Percentiles rank a stretch among this genome's conserved stretches.
Conservation (phyloP, 1,284 basidiomycete genomes). For the Puccinia novopanici region DNA sequence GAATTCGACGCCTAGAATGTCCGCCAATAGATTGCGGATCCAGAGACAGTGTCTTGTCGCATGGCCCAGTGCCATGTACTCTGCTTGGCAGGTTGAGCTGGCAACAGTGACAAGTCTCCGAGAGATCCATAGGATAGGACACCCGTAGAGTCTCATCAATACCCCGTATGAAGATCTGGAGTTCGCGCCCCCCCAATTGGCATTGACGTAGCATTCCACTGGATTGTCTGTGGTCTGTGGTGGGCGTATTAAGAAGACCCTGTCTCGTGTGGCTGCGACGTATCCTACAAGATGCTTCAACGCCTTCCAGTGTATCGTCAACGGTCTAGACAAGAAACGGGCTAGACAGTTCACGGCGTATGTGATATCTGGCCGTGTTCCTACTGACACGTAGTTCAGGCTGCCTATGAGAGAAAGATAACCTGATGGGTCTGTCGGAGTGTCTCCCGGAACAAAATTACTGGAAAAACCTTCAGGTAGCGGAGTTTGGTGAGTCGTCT, state of each 20-base stretch:
- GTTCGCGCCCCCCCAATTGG: background rate
- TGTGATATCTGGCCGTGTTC: background rate
- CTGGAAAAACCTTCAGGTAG: background rate
- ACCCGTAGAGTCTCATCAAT: background rate
- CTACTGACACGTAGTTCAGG: background rate
- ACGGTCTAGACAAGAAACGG: background rate
- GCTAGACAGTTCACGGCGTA: background rate
- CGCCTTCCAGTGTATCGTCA: background rate
- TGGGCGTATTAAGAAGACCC: background rate
- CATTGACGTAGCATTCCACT: background rate
- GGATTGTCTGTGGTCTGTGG: background rate
- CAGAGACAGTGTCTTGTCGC: background rate
- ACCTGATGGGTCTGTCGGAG: too few species aligned
- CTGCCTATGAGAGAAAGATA: too few species aligned
- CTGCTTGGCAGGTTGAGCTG: constrained; percentile 5
- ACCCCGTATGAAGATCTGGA: constrained; percentile 4
- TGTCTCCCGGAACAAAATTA: background rate
- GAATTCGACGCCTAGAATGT: background rate
- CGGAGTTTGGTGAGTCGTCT: background rate
- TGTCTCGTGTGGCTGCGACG: background rate
- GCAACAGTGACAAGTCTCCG: background rate
- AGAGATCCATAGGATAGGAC: background rate
- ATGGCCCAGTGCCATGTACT: background rate
- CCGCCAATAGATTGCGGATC: background rate
- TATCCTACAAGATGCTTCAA: background rate